Base-by-base conservation (phyloP, 2,329 filamentous ascomycete species). In the Penicillium sp. region DNA sequence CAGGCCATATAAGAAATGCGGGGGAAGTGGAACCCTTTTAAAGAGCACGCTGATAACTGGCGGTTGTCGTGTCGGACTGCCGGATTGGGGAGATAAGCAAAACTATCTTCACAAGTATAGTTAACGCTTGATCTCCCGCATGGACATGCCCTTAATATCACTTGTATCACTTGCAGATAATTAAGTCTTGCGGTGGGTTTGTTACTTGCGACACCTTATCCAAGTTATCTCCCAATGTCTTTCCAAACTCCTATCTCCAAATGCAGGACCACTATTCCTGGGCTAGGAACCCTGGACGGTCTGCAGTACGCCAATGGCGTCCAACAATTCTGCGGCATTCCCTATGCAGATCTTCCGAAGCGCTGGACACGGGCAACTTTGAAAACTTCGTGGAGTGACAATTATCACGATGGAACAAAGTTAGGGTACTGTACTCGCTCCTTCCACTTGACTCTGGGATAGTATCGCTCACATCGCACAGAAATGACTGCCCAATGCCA, bases 281-380 rank as follows among this genome's bases (percentile, higher is more conserved):
- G 59, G 1, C 58, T 71, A 6, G 68, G 68, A 0, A 63, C 39
- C 1, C 22, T 71, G 5, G 60, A 70, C 8, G 69, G 69, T 12
- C 49, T 63, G 4, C 54, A 68, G 41, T 69, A 65, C 54, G 51
- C 56, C 34, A 68, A 67, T 50, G 66, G 66, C 0, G 63, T 69
- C 1, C 67, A 69, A 37, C 69, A 70, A 50, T 71, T 64, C 20
- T 69, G 67, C 22, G 66, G 68, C 1, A 70, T 71, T 57, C 65
- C 67, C 2, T 71, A 71, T 43, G 67, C 63, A 1, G 20, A 41
- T 39, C 58, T 71, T 5, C 5, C 58, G 4, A 71, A 71, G 53
- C 65, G 67, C 8, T 70, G 66, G 66, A 65, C 69, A 12, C 52
- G 69, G 28, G 68, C 68, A 8, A 48, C 45, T 2, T 47, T 70